phyloP scores from a whole-genome alignment of 2,329 filamentous ascomycete species.

The Xylogone sp. region DNA sequence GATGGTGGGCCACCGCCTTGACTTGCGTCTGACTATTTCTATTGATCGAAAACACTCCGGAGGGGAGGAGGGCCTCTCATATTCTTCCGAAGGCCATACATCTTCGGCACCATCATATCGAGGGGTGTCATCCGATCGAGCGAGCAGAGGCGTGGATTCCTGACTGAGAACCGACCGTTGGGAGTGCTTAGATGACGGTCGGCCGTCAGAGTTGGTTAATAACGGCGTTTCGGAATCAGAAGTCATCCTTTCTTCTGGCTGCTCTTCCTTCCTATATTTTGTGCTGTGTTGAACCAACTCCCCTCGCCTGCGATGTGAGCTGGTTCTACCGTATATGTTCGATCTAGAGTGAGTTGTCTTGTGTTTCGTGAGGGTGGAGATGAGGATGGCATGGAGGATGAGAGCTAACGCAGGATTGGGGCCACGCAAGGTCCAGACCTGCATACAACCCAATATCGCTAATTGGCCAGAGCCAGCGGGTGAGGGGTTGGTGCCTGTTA shows the following conservation, averaged over 20 bases:
- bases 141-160: conserved; percentile 32
- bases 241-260: neutral
- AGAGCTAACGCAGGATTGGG: neutral
- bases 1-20: conserved; percentile 66
- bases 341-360: neutral
- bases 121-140: conserved; percentile 20
- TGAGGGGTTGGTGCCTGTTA: neutral
- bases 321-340: neutral
- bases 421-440: neutral
- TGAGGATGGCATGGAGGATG: neutral
- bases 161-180: conserved; percentile 16
- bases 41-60: conserved; percentile 31
- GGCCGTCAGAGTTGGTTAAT: neutral
- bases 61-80: conserved; percentile 22
- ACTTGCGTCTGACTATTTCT: conserved; percentile 28
- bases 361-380: neutral
- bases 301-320: too few species aligned
- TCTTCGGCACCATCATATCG: conserved; percentile 26
- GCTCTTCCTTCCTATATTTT: too few species aligned
- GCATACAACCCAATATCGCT: neutral
- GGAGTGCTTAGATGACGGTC: conserved; percentile 14
- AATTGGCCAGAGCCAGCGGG: neutral
- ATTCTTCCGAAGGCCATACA: conserved; percentile 13
- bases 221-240: neutral
- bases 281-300: too few species aligned